phyloP scores from a whole-genome alignment of 176 grass and related monocot species.

The Eleusine coracana region DNA sequence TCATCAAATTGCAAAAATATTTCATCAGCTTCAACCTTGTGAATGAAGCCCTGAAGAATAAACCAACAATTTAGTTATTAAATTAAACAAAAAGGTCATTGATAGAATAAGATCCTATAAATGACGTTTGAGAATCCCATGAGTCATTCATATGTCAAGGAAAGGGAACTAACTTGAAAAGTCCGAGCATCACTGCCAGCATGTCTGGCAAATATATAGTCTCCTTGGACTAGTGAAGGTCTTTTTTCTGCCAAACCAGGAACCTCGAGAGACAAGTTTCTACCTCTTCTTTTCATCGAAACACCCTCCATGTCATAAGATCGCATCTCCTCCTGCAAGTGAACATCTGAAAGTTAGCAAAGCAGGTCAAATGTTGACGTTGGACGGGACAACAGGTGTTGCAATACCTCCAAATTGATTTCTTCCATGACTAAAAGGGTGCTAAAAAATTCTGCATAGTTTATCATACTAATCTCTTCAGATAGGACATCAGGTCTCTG shows the following conservation, averaged over 20 bases:
- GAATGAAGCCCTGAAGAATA: conserved; percentile 83
- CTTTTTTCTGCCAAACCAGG: conserved; percentile 88
- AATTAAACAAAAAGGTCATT: not conserved
- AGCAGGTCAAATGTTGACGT: conserved; percentile 33
- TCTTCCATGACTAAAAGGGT: conserved; percentile 89
- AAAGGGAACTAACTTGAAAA: conserved; percentile 65
- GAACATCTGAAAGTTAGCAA: conserved; percentile 46
- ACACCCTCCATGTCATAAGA: conserved; percentile 78
- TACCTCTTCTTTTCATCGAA: conserved; percentile 63
- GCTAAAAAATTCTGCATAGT: conserved; percentile 74
- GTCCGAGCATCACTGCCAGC: conserved; percentile 46
- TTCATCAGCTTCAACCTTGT: conserved; percentile 88
- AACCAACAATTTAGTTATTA: conserved; percentile 5
- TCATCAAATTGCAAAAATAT: conserved; percentile 83
- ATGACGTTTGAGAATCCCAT: conserved; percentile 23
- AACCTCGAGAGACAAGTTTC: conserved; percentile 65
- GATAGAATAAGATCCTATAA: conserved; percentile 33
- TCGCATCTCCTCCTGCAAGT: conserved; percentile 75
- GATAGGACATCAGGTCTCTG: conserved; percentile 63
- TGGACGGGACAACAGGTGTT: not conserved
- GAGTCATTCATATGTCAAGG: conserved; percentile 24
- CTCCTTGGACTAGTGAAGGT: conserved; percentile 74
- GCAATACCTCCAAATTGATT: conserved; percentile 82
- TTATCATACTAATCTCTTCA: conserved; percentile 58
- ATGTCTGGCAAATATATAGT: conserved; percentile 62